Evolutionary conservation across 345 rosid genomes (phyloP).

Genomic region (Citrus mangshanensis): DNA sequence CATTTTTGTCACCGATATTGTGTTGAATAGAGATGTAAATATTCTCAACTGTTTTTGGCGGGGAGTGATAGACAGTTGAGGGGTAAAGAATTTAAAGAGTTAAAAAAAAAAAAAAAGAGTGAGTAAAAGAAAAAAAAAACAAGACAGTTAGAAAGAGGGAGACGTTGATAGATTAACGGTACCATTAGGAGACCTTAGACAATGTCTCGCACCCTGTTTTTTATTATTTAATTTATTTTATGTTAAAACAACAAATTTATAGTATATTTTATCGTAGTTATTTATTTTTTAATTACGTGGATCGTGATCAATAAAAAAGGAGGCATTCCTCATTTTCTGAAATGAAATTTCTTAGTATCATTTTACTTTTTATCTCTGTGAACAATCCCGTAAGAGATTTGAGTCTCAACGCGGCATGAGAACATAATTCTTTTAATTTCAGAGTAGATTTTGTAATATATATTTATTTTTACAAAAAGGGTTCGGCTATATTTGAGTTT

Average conservation of each 20-base stretch:
- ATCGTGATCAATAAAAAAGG: slow-evolving; percentile 28
- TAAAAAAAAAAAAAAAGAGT: not conserved
- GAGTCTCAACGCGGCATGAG: no score
- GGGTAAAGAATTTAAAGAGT: slow-evolving; percentile 9
- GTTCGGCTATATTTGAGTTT: no score
- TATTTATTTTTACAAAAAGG: no score
- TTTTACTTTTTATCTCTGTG: not conserved
- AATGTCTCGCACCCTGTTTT: slow-evolving; percentile 20
- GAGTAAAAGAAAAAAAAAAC: no score
- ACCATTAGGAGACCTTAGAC: slow-evolving; percentile 10
- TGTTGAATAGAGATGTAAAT: slow-evolving; percentile 55
- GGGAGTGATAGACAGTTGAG: slow-evolving; percentile 31
- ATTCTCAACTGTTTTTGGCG: slow-evolving; percentile 53
- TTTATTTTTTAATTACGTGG: slow-evolving; percentile 30
- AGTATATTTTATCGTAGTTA: slow-evolving; percentile 20
- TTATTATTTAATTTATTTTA: slow-evolving; percentile 31
- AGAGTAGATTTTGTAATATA: no score
- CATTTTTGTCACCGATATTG: slow-evolving; percentile 7
- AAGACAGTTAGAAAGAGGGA: slow-evolving; percentile 26
- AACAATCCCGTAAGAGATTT: not conserved
- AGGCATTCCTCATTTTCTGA: slow-evolving; percentile 23
- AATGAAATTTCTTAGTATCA: not conserved
- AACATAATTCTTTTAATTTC: no score
- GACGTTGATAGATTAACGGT: slow-evolving; percentile 39
- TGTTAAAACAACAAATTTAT: slow-evolving; percentile 3